These are phyloP conservation scores for Scedosporium aurantiacum DNA, from an alignment of 2,329 filamentous ascomycete genomes.

Conservation along the genomic window DNA sequence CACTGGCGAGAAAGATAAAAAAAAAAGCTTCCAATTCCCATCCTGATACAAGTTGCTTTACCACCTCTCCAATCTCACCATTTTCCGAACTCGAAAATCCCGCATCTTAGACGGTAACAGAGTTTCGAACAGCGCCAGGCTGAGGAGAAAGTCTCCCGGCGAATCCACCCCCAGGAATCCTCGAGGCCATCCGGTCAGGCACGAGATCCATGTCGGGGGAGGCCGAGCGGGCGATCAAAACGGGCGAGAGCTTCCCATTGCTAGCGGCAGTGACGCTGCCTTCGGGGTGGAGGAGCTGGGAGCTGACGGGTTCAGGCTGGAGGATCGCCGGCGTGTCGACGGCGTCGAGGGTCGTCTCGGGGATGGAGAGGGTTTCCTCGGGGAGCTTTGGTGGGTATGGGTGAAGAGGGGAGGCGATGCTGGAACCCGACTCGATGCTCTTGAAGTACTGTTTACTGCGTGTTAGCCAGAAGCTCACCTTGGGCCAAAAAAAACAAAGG, in stretches of 20 bases:
- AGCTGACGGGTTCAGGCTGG: background rate
- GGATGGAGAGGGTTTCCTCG: slow-evolving; percentile 16
- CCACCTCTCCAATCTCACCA: background rate
- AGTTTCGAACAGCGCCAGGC: slow-evolving; percentile 15
- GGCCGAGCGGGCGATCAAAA: slow-evolving; percentile 19
- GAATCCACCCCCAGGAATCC: slow-evolving; percentile 23
- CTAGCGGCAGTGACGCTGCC: no score
- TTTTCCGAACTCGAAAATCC: background rate
- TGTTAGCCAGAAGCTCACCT: background rate
- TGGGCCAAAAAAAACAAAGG: background rate
- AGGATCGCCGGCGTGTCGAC: slow-evolving; percentile 11
- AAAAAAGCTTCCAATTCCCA: background rate
- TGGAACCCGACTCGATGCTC: slow-evolving; percentile 43
- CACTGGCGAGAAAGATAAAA: no score
- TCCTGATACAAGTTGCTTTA: background rate
- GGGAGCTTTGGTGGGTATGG: slow-evolving; percentile 4
- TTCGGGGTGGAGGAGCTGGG: background rate
- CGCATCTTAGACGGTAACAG: background rate
- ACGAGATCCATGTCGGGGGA: slow-evolving; percentile 48
- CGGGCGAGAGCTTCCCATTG: background rate
- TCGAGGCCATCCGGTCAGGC: slow-evolving; percentile 52
- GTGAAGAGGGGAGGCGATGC: background rate
- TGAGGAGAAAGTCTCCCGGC: slow-evolving; percentile 34
- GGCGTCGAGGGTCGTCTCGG: slow-evolving; percentile 27
- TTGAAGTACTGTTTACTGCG: slow-evolving; percentile 48